Base-by-base conservation (phyloP, 2,329 filamentous ascomycete genomes). In the Penicillium sp. region DNA sequence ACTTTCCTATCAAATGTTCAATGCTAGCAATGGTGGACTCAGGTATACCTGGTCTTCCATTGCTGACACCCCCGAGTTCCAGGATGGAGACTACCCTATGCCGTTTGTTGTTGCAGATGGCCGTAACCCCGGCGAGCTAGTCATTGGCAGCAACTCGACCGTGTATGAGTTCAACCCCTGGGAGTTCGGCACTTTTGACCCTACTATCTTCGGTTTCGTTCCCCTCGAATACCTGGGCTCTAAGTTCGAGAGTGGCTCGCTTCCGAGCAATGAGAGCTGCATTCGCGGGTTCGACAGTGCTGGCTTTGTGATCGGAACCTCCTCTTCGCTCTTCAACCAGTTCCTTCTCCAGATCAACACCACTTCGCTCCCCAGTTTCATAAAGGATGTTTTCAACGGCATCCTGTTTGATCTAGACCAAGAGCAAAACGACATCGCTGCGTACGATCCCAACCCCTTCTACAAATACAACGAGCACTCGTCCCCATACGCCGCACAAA, bases 251-350 rank as follows among this genome's bases (percentile, higher is more conserved):
- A 79, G 76, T 6, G 90, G 90, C 20, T 67, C 70, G 8, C 72
- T 94, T 20, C 75, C 82, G 0, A 69, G 77, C 11, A 71, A 79
- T 53, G 81, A 82, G 42, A 70, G 75, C 29, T 96, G 92, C 68
- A 81, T 95, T 16, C 79, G 82, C 8, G 92, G 92, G 1, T 92
- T 92, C 61, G 92, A 96, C 74, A 92, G 92, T 65, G 83, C 83
- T 24, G 90, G 90, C 7, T 96, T 84, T 68, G 79, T 96, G 26
- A 91, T 96, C 85, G 92, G 92, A 49, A 96, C 92, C 0, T 91
- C 88, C 22, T 90, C 87, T 1, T 88, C 89, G 0, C 80, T 96
- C 2, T 96, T 96, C 81, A 96, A 96, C 76, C 79, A 86, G 65
- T 83, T 89, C 65, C 75, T 96, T 18, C 78, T 92, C 3, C 75